phyloP scores from a whole-genome alignment of 306 rosid genomes.

The Prunus kanzakura region DNA sequence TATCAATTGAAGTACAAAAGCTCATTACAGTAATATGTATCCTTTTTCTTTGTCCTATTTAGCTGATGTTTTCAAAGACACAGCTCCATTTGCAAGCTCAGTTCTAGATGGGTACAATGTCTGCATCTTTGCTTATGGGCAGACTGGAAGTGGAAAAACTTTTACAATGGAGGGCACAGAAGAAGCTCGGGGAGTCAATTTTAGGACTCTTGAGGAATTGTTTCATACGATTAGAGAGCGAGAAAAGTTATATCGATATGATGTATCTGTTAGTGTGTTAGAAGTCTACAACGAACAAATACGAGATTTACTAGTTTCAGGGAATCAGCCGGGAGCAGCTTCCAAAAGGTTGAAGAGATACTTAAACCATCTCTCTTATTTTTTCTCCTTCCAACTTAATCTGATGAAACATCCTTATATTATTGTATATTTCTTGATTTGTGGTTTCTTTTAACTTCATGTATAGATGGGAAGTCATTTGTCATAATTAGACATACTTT shows the following conservation, averaged over 20 bases:
- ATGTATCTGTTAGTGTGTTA: slow-evolving; percentile 80
- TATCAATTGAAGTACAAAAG: slow-evolving; percentile 11
- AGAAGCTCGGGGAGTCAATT: slow-evolving; percentile 91
- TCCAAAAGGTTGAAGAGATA: slow-evolving; percentile 54
- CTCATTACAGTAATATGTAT: slow-evolving; percentile 7
- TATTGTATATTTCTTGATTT: not conserved
- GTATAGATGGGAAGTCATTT: slow-evolving; percentile 3
- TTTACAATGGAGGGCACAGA: slow-evolving; percentile 95
- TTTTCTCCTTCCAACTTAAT: not conserved
- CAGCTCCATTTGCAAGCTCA: slow-evolving; percentile 77
- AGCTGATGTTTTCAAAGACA: slow-evolving; percentile 83
- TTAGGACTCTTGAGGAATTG: slow-evolving; percentile 85
- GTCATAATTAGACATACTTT: not conserved
- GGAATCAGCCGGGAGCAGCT: slow-evolving; percentile 60
- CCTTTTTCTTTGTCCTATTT: slow-evolving; percentile 18
- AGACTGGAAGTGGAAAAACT: slow-evolving; percentile 95
- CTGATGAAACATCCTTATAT: not conserved
- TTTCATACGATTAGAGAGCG: slow-evolving; percentile 63
- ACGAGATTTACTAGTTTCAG: slow-evolving; percentile 76
- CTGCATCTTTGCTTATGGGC: slow-evolving; percentile 95
- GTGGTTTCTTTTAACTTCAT: not conserved
- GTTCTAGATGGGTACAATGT: slow-evolving; percentile 94
- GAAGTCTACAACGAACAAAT: slow-evolving; percentile 99
- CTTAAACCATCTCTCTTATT: slow-evolving; percentile 11
- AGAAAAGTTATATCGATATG: slow-evolving; percentile 46